A percentile compares a stretch with the other conserved stretches of the same genome.
These are phyloP conservation scores for Tribonema minus DNA, from an alignment of 108 stramenopile species.

Conservation along the genomic window DNA sequence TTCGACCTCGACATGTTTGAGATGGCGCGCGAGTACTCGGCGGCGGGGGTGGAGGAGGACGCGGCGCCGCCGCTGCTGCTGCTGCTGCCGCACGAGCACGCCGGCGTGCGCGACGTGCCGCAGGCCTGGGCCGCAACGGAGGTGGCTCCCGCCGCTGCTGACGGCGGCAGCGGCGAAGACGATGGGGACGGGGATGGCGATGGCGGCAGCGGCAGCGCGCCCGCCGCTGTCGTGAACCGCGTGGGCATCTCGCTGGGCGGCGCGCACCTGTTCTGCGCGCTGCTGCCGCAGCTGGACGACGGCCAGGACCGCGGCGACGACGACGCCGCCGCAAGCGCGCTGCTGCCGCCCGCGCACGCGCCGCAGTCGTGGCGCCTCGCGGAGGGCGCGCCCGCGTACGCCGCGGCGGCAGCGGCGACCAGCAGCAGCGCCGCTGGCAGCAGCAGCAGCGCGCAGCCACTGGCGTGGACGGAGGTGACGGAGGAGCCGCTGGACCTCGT, in stretches of 20 bases:
- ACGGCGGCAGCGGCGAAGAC: not conserved
- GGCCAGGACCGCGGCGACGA: not conserved
- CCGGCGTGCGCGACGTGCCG: not conserved
- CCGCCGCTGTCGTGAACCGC: not conserved
- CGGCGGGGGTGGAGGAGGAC: not conserved
- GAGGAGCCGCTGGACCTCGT: slow-evolving; percentile 1
- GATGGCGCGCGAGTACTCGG: not conserved
- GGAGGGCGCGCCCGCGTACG: not conserved
- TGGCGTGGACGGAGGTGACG: slow-evolving; percentile 3
- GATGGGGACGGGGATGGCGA: not conserved
- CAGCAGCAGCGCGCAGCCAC: not conserved
- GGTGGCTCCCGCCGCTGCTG: not conserved
- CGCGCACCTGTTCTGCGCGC: not conserved
- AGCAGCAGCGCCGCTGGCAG: not conserved
- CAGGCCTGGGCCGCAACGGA: slow-evolving; percentile 2
- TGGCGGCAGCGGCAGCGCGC: not conserved
- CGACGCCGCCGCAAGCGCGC: not conserved
- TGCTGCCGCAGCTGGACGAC: slow-evolving; percentile 7
- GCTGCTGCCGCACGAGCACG: not conserved
- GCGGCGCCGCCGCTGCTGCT: not conserved
- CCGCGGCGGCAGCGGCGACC: not conserved
- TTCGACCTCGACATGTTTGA: slow-evolving; percentile 4
- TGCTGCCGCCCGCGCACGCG: not conserved
- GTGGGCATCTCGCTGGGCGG: not conserved
- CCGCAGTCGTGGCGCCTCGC: not conserved